These are phyloP conservation scores for Pulveroboletus ridleyi DNA, from an alignment of 1,284 basidiomycete genomes.

Conservation along the genomic window DNA sequence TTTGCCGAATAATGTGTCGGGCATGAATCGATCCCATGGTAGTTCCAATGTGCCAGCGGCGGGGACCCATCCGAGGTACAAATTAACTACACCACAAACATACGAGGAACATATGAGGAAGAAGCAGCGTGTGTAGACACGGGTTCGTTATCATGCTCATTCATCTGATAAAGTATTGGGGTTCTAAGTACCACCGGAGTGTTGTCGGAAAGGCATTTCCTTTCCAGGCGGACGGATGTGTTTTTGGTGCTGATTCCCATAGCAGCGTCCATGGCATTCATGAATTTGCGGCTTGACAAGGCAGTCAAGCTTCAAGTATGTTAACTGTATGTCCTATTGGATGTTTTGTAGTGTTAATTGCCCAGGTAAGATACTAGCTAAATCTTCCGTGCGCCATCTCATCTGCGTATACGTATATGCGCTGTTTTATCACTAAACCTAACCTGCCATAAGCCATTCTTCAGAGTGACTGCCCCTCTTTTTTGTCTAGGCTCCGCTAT, in stretches of 20 bases:
- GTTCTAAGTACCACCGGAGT: slow-evolving; percentile 76
- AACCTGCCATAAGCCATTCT: slow-evolving; percentile 46
- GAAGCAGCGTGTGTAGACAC: too few species aligned
- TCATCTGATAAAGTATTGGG: too few species aligned
- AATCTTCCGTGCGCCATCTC: slow-evolving; percentile 1
- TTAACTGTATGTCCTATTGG: slow-evolving; percentile 74
- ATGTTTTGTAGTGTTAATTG: slow-evolving; percentile 60
- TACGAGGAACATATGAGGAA: neutral
- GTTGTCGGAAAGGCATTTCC: slow-evolving; percentile 82
- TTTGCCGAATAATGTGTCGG: neutral
- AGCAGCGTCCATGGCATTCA: slow-evolving; percentile 88
- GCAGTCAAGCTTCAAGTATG: slow-evolving; percentile 60
- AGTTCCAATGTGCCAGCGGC: too few species aligned
- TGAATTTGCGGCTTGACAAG: slow-evolving; percentile 63
- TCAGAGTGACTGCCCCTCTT: slow-evolving; percentile 47
- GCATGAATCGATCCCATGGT: neutral
- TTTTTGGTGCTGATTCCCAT: slow-evolving; percentile 79
- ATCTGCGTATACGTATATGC: slow-evolving; percentile 31
- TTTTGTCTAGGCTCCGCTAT: slow-evolving; percentile 51
- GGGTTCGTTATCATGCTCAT: too few species aligned
- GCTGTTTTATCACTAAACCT: slow-evolving; percentile 13
- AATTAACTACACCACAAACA: too few species aligned
- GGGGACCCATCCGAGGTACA: neutral
- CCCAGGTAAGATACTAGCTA: slow-evolving; percentile 54
- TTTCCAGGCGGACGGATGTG: slow-evolving; percentile 58